Evolutionary conservation across 1,139 yeast species (phyloP), one percentile per base, ranked within the genome.

Genomic region (Zygosaccharomyces pseudobailii): DNA sequence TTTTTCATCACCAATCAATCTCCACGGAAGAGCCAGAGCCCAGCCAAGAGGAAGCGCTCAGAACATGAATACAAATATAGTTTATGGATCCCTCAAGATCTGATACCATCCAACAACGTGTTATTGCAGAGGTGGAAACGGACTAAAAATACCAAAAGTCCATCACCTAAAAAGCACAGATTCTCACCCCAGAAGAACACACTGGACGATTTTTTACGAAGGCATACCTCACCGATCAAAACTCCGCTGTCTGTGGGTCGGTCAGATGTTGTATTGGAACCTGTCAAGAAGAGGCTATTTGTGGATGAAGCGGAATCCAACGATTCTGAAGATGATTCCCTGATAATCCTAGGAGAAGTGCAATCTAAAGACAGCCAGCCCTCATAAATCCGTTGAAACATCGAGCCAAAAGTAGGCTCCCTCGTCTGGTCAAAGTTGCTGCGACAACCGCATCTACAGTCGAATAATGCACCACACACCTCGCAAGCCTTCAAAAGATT

Each of bases 41-140:
- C 48, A 4, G 21, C 42, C 6, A 40, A 36, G 20, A 17, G 37
- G 9, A 30, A 33, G 3, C 31, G 36, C 7, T 21, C 22, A 2
- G 33, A 24, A 19, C 20, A 13, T 23, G 27, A 32, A 5, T 43
- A 31, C 8, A 32, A 36, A 24, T 36, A 46, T 32, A 35, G 40
- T 35, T 19, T 52, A 5, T 64, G 67, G 64, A 35, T 62, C 5
- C 60, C 59, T 6, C 51, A 57, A 33, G 47, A 32, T 3, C 47
- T 57, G 19, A 45, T 63, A 19, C 61, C 63, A 2, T 45, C 45
- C 3, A 7, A 45, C 2, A 53, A 57, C 46, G 8, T 27, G 5
- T 24, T 62, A n/a, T 51, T 56, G 1, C 13, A 27, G 20, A 44
- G 33, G 32, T 37, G n/a, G 25, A 4, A 28, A 32, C 35, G 23